Evolutionary conservation across 345 rosid genomes (phyloP).

Genomic region (Brassica incana): DNA sequence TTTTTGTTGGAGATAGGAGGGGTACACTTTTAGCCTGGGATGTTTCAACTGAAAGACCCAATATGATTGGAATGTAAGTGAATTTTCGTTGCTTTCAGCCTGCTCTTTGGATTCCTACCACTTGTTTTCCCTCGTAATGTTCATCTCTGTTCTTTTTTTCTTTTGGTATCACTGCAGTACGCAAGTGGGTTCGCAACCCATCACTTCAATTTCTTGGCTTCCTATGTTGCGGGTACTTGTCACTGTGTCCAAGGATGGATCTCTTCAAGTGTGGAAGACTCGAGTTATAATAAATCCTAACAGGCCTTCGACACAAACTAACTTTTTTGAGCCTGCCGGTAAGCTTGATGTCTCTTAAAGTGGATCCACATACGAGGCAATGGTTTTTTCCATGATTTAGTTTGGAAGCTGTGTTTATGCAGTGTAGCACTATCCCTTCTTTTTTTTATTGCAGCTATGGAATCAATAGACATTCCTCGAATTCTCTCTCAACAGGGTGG

Average conservation of each 20-base stretch:
- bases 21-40: constrained; percentile 98
- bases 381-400: neutral
- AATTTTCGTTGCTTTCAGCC: neutral
- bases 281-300: constrained; percentile 74
- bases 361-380: neutral
- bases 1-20: constrained; percentile 97
- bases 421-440: neutral
- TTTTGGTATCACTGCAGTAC: constrained; percentile 49
- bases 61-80: constrained; percentile 94
- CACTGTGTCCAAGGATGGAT: constrained; percentile 87
- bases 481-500: constrained; percentile 96
- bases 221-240: constrained; percentile 77
- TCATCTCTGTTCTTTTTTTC: neutral
- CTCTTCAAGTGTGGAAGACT: constrained; percentile 94
- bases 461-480: constrained; percentile 78
- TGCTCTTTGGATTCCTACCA: neutral
- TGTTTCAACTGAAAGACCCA: constrained; percentile 96
- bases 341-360: constrained; percentile 26
- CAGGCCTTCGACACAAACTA: constrained; percentile 87
- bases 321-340: constrained; percentile 95
- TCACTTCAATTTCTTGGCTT: constrained; percentile 86
- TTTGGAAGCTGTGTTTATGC: constrained; percentile 11
- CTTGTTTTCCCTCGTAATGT: neutral
- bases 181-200: constrained; percentile 95
- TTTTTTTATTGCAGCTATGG: constrained; percentile 64